phyloP scores from a whole-genome alignment of 148 eudicot species.

The Arctostaphylos glauca region DNA sequence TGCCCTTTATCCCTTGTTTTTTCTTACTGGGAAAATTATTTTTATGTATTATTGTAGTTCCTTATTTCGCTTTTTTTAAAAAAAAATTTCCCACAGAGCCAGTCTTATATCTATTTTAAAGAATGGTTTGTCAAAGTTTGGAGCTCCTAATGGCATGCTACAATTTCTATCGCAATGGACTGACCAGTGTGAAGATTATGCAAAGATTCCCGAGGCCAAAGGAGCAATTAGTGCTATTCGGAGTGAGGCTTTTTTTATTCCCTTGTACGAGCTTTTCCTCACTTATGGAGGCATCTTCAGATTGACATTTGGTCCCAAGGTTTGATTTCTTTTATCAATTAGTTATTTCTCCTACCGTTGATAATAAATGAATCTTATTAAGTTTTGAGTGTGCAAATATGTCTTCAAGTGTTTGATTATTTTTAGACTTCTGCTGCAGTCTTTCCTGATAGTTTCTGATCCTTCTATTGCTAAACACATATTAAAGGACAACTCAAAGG shows the following conservation, averaged over 20 bases:
- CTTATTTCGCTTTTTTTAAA: constrained; percentile 9
- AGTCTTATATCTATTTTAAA: constrained; percentile 58
- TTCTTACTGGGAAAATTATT: not conserved
- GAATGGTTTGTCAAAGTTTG: constrained; percentile 59
- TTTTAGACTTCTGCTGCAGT: constrained; percentile 48
- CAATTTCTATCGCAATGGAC: constrained; percentile 49
- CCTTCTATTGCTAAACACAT: constrained; percentile 85
- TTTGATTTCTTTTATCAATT: constrained; percentile 25
- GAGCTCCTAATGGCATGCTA: constrained; percentile 50
- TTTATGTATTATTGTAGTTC: not conserved
- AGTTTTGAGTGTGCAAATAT: not conserved
- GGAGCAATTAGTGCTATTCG: constrained; percentile 71
- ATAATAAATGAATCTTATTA: not conserved
- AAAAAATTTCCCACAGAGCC: constrained; percentile 14
- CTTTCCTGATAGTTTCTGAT: constrained; percentile 94
- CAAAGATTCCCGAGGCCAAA: constrained; percentile 80
- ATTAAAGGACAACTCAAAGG: constrained; percentile 81
- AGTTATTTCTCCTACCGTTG: not conserved
- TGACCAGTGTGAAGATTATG: constrained; percentile 43
- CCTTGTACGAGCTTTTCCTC: constrained; percentile 86
- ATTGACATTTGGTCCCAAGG: constrained; percentile 96
- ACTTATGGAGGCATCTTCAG: constrained; percentile 97
- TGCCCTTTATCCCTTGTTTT: not conserved
- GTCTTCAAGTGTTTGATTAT: constrained; percentile 7
- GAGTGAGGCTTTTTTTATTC: constrained; percentile 82